Percentiles rank a stretch among this genome's conserved stretches.
phyloP scores from a whole-genome alignment of 148 eudicot genomes.

The Chenopodium album region DNA sequence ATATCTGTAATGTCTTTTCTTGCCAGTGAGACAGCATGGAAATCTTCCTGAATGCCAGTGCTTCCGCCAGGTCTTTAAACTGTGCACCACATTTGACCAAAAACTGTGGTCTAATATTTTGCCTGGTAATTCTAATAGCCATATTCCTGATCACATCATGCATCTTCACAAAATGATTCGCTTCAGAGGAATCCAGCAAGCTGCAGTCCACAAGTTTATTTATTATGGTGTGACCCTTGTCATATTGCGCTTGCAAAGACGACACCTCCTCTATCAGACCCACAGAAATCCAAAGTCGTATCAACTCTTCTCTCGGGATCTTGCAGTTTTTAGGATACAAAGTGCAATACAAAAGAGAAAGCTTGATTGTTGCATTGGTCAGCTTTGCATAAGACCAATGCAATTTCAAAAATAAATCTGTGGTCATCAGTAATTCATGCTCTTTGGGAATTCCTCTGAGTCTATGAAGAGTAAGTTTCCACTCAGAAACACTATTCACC shows the following conservation, averaged over 20 bases:
- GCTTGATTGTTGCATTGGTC: not conserved
- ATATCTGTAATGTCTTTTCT: not conserved
- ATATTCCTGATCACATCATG: conserved; percentile 14
- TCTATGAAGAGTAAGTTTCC: not conserved
- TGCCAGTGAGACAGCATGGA: not conserved
- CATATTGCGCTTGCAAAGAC: conserved; percentile 10
- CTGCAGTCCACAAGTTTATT: conserved; percentile 5
- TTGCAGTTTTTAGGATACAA: not conserved
- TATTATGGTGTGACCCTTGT: conserved; percentile 8
- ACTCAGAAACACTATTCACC: not conserved
- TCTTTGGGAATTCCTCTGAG: not conserved
- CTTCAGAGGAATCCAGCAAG: conserved; percentile 6
- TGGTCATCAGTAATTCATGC: not conserved
- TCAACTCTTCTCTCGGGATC: conserved; percentile 8
- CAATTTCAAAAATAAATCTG: conserved; percentile 8
- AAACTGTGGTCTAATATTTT: not conserved
- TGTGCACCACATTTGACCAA: not conserved
- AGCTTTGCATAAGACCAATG: conserved; percentile 8
- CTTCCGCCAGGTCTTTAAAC: not conserved
- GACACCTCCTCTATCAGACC: conserved; percentile 13
- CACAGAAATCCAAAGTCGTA: conserved; percentile 14
- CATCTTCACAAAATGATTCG: not conserved
- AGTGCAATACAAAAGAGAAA: conserved; percentile 7
- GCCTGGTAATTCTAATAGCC: not conserved
- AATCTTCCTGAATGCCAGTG: not conserved